Base-by-base conservation (phyloP, 2,329 filamentous ascomycete species). In the Aspergillus aculeatus region DNA sequence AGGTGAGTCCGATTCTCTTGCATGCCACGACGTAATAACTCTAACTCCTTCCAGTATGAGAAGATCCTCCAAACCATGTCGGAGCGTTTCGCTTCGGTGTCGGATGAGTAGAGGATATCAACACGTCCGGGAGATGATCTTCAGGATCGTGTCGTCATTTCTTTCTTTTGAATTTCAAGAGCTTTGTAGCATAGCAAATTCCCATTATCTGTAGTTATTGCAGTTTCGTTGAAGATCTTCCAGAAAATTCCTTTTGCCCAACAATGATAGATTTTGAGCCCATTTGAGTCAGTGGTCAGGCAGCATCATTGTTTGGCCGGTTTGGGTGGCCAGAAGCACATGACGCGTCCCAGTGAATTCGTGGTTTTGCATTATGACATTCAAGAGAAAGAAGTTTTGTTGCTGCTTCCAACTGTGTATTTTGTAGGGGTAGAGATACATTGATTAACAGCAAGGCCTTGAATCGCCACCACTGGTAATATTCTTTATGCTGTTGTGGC, bases 81-180 rank as follows among this genome's bases (percentile, higher is more conserved):
- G 69, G 95, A 99, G 81, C 96, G 96, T 82, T 99, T 99, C 80
- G 95, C 95, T 53, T 89, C 92, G 44, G 94, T 99, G 62, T 86
- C 91, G 75, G 95, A 99, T 78, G 94, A 98, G 85, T 99, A 92
- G 73, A 67, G 52, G 21, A 23, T 48, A 26, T 32, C 16, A 35
- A 21, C 23, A 23, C 7, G 41, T 4, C 41, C 53, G 41, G 41
- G n/a, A 47, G 41, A 29, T 31, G 12, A 35, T 35, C 41, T 47
- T 24, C 14, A 2, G n/a, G 6, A 7, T 44, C 38, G 38, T 44
- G 38, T 44, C 38, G 16, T 44, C 62, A 63, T 54, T 64, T 55
- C 55, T 62, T 54, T 65, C 58, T 63, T 59, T 66, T 67, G 62
- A 57, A 59, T 57, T 54, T 55, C 56, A 57, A 52, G 60, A 61